Evolutionary conservation across 805 yeast species (phyloP), one percentile per base, ranked within the genome.

Genomic region (Brettanomyces nanus): DNA sequence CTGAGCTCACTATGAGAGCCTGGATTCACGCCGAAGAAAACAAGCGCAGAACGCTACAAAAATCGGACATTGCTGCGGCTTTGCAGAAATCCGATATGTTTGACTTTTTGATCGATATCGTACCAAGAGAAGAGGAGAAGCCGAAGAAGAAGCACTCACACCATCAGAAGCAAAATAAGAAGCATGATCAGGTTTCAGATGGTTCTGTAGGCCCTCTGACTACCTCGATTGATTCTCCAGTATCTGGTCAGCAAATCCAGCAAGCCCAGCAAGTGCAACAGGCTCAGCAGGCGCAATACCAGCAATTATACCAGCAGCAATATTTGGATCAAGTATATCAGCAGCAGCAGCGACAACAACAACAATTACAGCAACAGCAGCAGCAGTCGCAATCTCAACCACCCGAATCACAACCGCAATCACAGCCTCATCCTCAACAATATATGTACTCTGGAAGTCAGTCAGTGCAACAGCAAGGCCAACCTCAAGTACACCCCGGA

Each of bases 1-100:
- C 98, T 1, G 99, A 92, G 58, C 66, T 92, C 39, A 89, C 99
- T 11, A 89, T 92, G 96, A 71, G 99, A 41, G 97, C 98, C 6
- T 92, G 98, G 98, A 86, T 92, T 44, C 96, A 89, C 52, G 96
- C 97, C 3, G 97, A 92, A 59, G 96, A 86, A 53, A 85, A 85
- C 63, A 92, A 92, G 56, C 73, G 99, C 47, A 66, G 99, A 43
- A 92, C 99, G 4, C 65, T 92, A 42, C 99, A 92, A 58, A 84
- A 87, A 53, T 77, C 86, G 1, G 99, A 92, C 55, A 87, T 92
- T 45, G 95, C 96, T 2, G 92, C 92, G 14, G 98, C 98, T 1
- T 66, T 94, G 40, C 92, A 87, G 47, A 86, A 86, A 56, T 77
- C 89, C 28, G 98, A 92, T 58, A 90, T 92, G 95, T 94, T 90